Evolutionary conservation across 768 basidiomycete genomes (phyloP), one percentile per base, ranked within the genome.

Genomic region (Psilocybe cyanescens): DNA sequence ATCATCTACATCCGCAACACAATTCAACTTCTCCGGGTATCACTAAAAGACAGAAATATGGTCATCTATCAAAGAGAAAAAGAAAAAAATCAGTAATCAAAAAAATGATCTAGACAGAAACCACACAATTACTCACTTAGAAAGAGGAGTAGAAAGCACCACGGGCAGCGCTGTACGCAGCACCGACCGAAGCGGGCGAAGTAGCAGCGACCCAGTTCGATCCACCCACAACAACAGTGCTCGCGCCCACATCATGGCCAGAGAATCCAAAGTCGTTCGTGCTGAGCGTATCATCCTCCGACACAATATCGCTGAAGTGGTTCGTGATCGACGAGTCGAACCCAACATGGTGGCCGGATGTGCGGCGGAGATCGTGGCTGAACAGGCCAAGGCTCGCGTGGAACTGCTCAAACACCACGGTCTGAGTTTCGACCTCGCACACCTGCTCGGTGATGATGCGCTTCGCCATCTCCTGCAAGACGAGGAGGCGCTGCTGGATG

Each of bases 371-470:
- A 60, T 82, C 81, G 57, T 71, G 66, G 58, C 71, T 73, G 75
- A 81, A 82, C 59, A 72, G 58, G 51, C 71, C 67, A 41, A 81
- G 65, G 63, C 76, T 72, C 17, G 74, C 68, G 51, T 74, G 73
- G 74, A 76, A 79, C 61, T 81, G 79, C 61, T 80, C 72, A 59
- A 81, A 77, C 58, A 78, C 71, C 55, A 80, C 75, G 50, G 74
- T 75, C 60, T 84, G 83, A n/a, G 77, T 76, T 63, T 84, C 83
- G 44, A 83, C 82, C 50, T 83, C 80, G 66, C 83, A 84, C 57
- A 81, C 75, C 44, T 77, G 75, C 66, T 82, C 78, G 33, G 75
- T 74, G 61, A 81, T 75, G 65, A 81, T 77, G 64, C 71, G 74
- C 71, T 81, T 81, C 33, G 79, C 79, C 72, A 81, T 77, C 67